Conservation (phyloP, 768 basidiomycete genomes). For the Russula ochroleuca region DNA sequence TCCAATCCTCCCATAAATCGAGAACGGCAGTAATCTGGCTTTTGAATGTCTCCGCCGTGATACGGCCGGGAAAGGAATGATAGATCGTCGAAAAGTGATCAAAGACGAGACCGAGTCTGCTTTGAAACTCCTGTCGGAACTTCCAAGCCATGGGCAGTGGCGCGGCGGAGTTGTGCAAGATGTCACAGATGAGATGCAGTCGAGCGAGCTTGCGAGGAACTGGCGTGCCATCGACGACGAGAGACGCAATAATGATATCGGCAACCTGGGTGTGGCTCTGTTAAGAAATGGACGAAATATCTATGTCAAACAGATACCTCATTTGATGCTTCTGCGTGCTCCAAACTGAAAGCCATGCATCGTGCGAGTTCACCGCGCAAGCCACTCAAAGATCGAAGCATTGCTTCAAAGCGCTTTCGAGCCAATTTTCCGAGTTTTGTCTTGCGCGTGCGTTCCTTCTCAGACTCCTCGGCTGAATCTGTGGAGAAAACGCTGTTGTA, state of each 20-base stretch:
- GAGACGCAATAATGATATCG: constrained; percentile 84
- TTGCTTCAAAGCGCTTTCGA: constrained; percentile 79
- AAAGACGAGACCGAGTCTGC: constrained; percentile 87
- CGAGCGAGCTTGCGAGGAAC: constrained; percentile 97
- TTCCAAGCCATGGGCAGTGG: constrained; percentile 96
- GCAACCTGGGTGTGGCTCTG: constrained; percentile 59
- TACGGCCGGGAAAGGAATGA: constrained; percentile 91
- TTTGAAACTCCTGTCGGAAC: constrained; percentile 92
- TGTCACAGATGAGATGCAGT: constrained; percentile 93
- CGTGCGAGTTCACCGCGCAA: constrained; percentile 87
- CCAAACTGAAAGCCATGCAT: constrained; percentile 96
- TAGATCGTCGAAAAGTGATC: constrained; percentile 94
- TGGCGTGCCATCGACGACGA: constrained; percentile 86
- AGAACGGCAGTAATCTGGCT: constrained; percentile 84
- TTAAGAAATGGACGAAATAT: background rate
- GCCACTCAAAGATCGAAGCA: constrained; percentile 83
- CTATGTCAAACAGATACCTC: constrained; percentile 51
- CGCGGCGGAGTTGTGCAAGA: constrained; percentile 94
- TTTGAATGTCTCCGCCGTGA: constrained; percentile 95
- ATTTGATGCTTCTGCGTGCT: constrained; percentile 92
- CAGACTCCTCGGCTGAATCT: constrained; percentile 92
- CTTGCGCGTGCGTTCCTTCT: constrained; percentile 76
- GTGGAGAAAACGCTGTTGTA: constrained; percentile 87
- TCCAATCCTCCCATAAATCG: constrained; percentile 99
- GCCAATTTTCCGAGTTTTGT: constrained; percentile 74